A percentile compares a stretch with the other conserved stretches of the same genome.
Conservation (phyloP, 2,329 filamentous ascomycete genomes). For the Penicillium sp. region DNA sequence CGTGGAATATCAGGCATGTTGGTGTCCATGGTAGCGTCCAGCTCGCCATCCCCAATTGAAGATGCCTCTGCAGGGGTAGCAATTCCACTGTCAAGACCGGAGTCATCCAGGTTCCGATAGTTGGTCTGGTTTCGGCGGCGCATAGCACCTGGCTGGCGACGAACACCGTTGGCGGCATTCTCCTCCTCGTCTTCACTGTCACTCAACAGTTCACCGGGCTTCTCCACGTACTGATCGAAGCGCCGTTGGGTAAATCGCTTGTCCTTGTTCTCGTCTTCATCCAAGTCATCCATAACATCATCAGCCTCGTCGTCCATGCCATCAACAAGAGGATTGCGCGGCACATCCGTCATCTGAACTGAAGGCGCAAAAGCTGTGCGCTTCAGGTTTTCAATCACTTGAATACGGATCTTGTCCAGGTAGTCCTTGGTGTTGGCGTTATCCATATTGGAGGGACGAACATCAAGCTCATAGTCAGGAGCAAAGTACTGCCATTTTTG, state of each 20-base stretch:
- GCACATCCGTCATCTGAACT: conserved; percentile 65
- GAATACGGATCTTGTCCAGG: conserved; percentile 65
- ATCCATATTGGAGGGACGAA: conserved; percentile 71
- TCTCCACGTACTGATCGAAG: conserved; percentile 75
- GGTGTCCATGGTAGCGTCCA: conserved; percentile 36
- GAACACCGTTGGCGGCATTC: conserved; percentile 67
- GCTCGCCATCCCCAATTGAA: conserved; percentile 47
- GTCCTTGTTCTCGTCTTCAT: conserved; percentile 86
- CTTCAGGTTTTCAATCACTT: conserved; percentile 67
- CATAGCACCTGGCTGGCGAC: conserved; percentile 51
- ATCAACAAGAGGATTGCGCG: conserved; percentile 54
- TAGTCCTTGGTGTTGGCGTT: conserved; percentile 70
- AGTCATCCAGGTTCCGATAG: conserved; percentile 59
- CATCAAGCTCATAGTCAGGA: conserved; percentile 69
- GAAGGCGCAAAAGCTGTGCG: conserved; percentile 64
- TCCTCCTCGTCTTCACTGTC: conserved; percentile 90
- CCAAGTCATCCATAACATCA: conserved; percentile 66
- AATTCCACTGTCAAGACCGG: conserved; percentile 55
- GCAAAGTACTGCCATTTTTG: conserved; percentile 59
- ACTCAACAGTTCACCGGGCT: conserved; percentile 79
- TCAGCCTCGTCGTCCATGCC: conserved; percentile 66
- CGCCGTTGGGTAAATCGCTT: conserved; percentile 76
- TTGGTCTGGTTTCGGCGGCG: conserved; percentile 63
- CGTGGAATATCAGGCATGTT: conserved; percentile 43
- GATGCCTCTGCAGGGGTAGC: conserved; percentile 48